Evolutionary conservation across 306 rosid genomes (phyloP).

Genomic region (Albizia julibrissin): DNA sequence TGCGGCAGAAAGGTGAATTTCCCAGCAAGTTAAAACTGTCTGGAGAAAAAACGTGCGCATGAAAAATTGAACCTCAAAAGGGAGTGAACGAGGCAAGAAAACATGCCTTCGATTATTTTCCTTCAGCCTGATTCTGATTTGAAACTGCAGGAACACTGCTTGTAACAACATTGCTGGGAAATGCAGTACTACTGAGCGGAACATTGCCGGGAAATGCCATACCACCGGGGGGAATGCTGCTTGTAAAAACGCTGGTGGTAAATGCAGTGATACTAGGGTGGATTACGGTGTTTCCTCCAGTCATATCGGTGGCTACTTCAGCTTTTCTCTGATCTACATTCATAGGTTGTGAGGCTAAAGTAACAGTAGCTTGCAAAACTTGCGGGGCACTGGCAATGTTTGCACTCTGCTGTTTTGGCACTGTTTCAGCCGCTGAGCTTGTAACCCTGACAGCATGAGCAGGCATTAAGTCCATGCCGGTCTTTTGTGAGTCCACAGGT

Average conservation of each 20-base stretch:
- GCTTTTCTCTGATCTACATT: conserved; percentile 49
- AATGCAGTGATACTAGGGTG: conserved; percentile 32
- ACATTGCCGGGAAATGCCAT: conserved; percentile 31
- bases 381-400: conserved; percentile 41
- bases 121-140: conserved; percentile 41
- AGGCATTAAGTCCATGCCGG: conserved; percentile 42
- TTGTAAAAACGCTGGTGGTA: conserved; percentile 27
- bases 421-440: conserved; percentile 53
- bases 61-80: conserved; percentile 28
- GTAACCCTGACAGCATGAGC: conserved; percentile 33
- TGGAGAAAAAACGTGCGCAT: background rate
- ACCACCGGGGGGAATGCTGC: conserved; percentile 26
- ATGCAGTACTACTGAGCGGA: conserved; percentile 22
- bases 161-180: conserved; percentile 31
- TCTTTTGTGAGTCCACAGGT: conserved; percentile 61
- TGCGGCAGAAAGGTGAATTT: conserved; percentile 20
- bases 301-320: conserved; percentile 38
- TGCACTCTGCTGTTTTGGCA: conserved; percentile 56
- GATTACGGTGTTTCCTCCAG: conserved; percentile 44
- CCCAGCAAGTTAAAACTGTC: conserved; percentile 16
- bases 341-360: conserved; percentile 38
- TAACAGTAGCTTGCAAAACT: conserved; percentile 39
- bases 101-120: conserved; percentile 23
- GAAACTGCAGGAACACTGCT: conserved; percentile 25
- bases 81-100: background rate